Percentiles rank a stretch among this genome's conserved stretches.
phyloP scores from a whole-genome alignment of 2,329 filamentous ascomycete species.

The Sporothrix brasiliensis region DNA sequence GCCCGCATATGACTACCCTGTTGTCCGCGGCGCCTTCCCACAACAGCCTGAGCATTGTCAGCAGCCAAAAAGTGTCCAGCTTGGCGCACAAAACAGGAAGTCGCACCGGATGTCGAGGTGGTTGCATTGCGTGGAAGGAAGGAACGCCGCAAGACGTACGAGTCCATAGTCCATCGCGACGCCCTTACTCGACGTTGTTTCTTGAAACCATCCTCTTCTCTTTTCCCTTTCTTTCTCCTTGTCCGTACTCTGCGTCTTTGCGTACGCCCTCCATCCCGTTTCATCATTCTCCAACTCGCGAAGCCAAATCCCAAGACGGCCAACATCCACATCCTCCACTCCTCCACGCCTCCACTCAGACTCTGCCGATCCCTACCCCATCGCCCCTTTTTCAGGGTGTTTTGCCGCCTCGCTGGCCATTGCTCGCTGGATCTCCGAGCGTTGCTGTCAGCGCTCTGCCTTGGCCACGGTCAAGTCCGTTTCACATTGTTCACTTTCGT shows the following conservation, averaged over 20 bases:
- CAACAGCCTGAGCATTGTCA: slow-evolving; percentile 1
- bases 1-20: not conserved
- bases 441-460: not conserved
- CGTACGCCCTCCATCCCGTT: not conserved
- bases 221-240: not conserved
- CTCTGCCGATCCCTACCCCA: slow-evolving; percentile 23
- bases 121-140: not conserved
- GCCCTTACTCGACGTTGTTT: not conserved
- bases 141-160: not conserved
- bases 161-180: not conserved
- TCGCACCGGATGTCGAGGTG: not conserved
- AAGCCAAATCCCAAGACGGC: not conserved
- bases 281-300: not conserved
- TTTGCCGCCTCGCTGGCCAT: not conserved
- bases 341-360: slow-evolving; percentile 2
- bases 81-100: not conserved
- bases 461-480: slow-evolving; percentile 16
- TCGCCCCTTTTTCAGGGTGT: slow-evolving; percentile 17
- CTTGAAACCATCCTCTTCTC: not conserved
- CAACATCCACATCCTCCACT: not conserved
- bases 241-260: too few species aligned
- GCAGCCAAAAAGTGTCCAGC: not conserved
- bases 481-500: not conserved
- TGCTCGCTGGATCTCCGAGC: not conserved
- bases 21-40: slow-evolving; percentile 9